These are phyloP conservation scores for Trichoderma sp. DNA, from an alignment of 2,329 filamentous ascomycete genomes.

Conservation along the genomic window DNA sequence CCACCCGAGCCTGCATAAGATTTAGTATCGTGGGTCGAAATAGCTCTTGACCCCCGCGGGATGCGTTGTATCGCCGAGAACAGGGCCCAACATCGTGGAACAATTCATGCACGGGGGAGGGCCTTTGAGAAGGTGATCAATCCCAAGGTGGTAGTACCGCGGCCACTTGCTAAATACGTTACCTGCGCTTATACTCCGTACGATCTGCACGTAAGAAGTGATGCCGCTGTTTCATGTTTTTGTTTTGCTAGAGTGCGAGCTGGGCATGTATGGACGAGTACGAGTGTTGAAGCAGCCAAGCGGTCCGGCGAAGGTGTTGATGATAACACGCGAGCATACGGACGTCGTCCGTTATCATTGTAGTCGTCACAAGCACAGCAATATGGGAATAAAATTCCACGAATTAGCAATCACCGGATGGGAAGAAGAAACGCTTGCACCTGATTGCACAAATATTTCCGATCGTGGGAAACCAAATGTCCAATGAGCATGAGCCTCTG, in stretches of 20 bases:
- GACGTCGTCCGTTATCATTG: background rate
- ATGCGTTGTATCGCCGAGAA: background rate
- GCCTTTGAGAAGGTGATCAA: background rate
- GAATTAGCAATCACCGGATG: background rate
- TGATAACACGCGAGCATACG: background rate
- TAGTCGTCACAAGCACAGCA: background rate
- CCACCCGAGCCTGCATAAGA: background rate
- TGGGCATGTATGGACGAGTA: background rate
- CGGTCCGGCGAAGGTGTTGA: background rate
- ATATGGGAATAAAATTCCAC: constrained; percentile 10
- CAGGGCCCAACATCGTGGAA: background rate
- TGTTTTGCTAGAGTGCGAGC: background rate
- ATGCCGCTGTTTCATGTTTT: background rate
- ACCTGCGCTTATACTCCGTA: background rate
- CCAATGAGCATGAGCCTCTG: background rate
- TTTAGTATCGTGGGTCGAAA: background rate
- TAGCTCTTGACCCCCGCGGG: constrained; percentile 14
- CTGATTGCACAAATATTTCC: constrained; percentile 1
- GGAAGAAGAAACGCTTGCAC: background rate
- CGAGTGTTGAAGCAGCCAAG: background rate
- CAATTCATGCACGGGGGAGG: background rate
- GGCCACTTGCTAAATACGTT: background rate
- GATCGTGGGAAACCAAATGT: background rate
- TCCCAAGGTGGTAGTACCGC: background rate
- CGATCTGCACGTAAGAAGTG: background rate